Evolutionary conservation across 768 basidiomycete species (phyloP).

Genomic region (Chalciporus pseudorubinellus): DNA sequence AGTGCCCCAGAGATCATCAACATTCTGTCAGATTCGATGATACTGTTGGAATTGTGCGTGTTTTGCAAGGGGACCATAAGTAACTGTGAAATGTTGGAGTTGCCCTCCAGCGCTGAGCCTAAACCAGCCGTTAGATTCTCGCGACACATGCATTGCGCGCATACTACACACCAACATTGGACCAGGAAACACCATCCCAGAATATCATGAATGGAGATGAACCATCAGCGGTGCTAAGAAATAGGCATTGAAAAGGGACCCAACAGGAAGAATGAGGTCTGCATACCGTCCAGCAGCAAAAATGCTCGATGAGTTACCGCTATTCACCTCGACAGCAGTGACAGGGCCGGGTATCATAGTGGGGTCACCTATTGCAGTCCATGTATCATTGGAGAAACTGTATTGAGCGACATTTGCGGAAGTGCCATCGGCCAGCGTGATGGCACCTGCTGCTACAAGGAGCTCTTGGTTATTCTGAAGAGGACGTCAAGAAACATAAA

Average conservation of each 20-base stretch:
- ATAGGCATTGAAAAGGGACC: background rate
- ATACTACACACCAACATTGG: slow-evolving; percentile 49
- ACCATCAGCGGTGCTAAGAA: slow-evolving; percentile 51
- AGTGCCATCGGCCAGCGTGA: slow-evolving; percentile 62
- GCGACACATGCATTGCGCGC: background rate
- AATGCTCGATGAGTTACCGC: slow-evolving; percentile 75
- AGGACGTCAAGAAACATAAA: slow-evolving; percentile 5
- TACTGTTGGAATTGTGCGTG: slow-evolving; percentile 63
- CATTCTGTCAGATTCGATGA: slow-evolving; percentile 84
- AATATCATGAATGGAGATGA: slow-evolving; percentile 69
- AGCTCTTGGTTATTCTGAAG: slow-evolving; percentile 60
- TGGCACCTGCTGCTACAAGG: slow-evolving; percentile 78
- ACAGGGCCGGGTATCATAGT: slow-evolving; percentile 81
- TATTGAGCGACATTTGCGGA: slow-evolving; percentile 73
- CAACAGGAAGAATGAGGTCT: background rate
- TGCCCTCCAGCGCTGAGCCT: slow-evolving; percentile 56
- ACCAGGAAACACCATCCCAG: slow-evolving; percentile 86
- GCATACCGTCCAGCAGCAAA: slow-evolving; percentile 87
- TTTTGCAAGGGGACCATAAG: slow-evolving; percentile 86
- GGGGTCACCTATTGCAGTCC: slow-evolving; percentile 64
- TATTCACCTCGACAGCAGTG: slow-evolving; percentile 83
- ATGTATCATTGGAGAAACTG: slow-evolving; percentile 67
- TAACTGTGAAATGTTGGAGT: slow-evolving; percentile 75
- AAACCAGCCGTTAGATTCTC: background rate
- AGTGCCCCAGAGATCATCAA: slow-evolving; percentile 84